Conservation (phyloP, 2,329 filamentous ascomycete species). For the Epicoccum nigrum region DNA sequence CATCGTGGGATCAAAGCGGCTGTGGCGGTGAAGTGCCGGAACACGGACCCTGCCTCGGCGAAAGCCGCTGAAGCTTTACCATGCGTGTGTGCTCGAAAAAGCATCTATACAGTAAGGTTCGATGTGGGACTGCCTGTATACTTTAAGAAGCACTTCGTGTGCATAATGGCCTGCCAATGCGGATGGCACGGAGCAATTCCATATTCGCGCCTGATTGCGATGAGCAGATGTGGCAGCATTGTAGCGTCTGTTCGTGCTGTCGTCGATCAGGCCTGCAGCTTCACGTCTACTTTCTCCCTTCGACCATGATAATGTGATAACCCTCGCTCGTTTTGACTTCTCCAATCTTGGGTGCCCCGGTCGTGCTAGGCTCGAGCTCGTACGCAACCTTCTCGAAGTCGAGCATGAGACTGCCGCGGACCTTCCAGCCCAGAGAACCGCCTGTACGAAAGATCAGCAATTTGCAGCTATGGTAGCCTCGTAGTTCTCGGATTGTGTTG, state of each 20-base stretch:
- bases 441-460: conserved; percentile 48
- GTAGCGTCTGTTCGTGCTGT: neutral
- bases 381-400: conserved; percentile 77
- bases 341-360: conserved; percentile 66
- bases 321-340: conserved; percentile 77
- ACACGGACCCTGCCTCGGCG: conserved; percentile 4
- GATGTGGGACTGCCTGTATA: neutral
- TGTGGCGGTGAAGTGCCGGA: conserved; percentile 13
- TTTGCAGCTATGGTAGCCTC: neutral
- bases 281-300: conserved; percentile 61
- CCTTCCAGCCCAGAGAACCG: conserved; percentile 75
- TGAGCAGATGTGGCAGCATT: neutral
- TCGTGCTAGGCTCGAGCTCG: conserved; percentile 69
- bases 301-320: conserved; percentile 83
- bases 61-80: neutral
- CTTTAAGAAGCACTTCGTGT: neutral
- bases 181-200: neutral
- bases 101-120: neutral
- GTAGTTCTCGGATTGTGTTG: neutral
- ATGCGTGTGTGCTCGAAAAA: neutral
- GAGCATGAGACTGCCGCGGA: conserved; percentile 68
- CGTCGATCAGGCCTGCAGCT: too few species aligned
- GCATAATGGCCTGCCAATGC: neutral
- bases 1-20: conserved; percentile 4
- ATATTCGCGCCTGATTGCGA: neutral